Base-by-base conservation (phyloP, 257 asterid genomes). In the Dorcoceras hygrometricum region DNA sequence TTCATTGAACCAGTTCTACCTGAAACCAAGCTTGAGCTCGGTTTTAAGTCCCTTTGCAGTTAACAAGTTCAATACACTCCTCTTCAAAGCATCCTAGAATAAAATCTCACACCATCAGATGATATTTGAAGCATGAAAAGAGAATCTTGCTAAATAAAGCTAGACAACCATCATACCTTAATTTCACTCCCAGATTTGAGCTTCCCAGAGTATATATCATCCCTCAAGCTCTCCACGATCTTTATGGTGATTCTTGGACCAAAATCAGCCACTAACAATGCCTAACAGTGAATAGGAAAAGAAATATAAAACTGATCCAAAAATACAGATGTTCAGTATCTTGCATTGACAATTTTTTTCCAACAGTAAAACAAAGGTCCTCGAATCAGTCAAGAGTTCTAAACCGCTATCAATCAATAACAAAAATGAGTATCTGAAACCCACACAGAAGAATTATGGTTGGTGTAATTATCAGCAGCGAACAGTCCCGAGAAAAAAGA, bases 131-230 rank as follows among this genome's bases (percentile, higher is more conserved):
- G 54, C 5, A 46, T 46, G 18, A 16, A 16, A 46, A 46, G 0
- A 46, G 20, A 46, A 46, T 18, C 22, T 14, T 46, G 54, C 20
- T 16, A 46, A 16, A 46, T 16, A 18, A 46, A 46, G 51, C 69
- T 31, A 1, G n/a, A 23, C 23, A 74, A 66, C 39, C 22, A 23
- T 43, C 61, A 1, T 88, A 90, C 97, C 80, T 94, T 94, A 54
- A 94, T 94, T 65, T 94, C 96, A 62, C 80, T 75, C 68, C 98
- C 96, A 8, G 96, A 85, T 81, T 94, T 94, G 83, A 94, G 93
- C 76, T 84, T 90, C 65, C 97, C 99, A 1, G 88, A 81, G 31
- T 90, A 86, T 75, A 88, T 90, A 84, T 94, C 99, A 67, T 88
- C 96, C 81, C 97, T 80, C 74, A 94, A 83, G 71, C 89, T 83